Evolutionary conservation across 176 grass and related monocot species (phyloP), one percentile per base, ranked within the genome.

Genomic region (Ensete ventricosum): DNA sequence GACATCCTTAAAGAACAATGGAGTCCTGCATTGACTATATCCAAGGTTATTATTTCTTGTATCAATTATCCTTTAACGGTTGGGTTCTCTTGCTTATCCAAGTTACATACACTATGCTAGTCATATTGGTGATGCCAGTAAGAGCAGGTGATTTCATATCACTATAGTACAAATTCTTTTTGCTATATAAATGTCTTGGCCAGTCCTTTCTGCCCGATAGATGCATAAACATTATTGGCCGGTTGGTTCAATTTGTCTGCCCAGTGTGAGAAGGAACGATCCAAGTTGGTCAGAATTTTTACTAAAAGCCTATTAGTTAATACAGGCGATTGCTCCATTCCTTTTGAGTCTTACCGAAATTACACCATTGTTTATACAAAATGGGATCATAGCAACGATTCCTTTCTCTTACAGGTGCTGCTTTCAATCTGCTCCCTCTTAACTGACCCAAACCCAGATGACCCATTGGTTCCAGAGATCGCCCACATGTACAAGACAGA

Each of bases 371-470:
- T 43, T 27, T 14, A 2, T 1, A 19, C 29, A 69, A 19, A 69
- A 50, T 48, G 5, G 14, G 29, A 19, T 19, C 17, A 26, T 0
- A 69, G 2, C 14, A 14, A 8, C 8, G n/a, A 19, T 17, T 48
- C 8, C 17, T 69, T 17, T 19, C 21, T 7, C 12, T 1, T 17
- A 16, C 53, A 73, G 72, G 72, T 73, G 12, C 53, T 73, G 52
- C 51, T 73, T 21, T 73, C 72, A 7, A 73, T 73, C 10, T 73
- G 72, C 51, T 73, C 72, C 52, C 53, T 73, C 52, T 57, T 73
- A 14, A 73, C 72, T 55, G 72, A 73, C 55, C 72, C 72, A 55
- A 73, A 73, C 51, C 72, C 72, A 50, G 72, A 73, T 55, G 72
- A 73, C 55, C 72, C 72, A 17, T 73, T 73, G 72, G 72, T 73